These are phyloP conservation scores for Phanerochaete carnosa DNA, from an alignment of 768 basidiomycete species.

Conservation along the genomic window DNA sequence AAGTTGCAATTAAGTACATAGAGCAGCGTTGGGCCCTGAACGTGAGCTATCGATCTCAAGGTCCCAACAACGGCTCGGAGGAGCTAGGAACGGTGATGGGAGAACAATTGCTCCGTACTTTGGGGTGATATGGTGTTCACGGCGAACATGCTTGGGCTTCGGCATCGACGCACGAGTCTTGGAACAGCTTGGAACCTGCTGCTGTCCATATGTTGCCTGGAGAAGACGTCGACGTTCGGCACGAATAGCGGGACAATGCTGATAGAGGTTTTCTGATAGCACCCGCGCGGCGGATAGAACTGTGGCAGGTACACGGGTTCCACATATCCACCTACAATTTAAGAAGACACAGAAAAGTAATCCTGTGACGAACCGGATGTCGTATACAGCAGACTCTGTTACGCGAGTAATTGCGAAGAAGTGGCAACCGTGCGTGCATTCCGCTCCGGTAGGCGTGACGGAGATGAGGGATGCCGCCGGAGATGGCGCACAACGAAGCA, in stretches of 20 bases:
- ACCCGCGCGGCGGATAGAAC: constrained; percentile 2
- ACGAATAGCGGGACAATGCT: constrained; percentile 1
- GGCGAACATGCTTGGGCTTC: not conserved
- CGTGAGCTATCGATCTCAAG: not conserved
- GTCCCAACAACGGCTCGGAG: constrained; percentile 3
- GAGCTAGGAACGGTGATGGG: constrained; percentile 3
- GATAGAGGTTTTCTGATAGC: constrained; percentile 10
- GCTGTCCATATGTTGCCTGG: not conserved
- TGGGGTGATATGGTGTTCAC: not conserved
- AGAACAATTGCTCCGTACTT: not conserved
- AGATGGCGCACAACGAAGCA: not conserved
- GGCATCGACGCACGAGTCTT: not conserved
- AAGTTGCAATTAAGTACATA: not conserved
- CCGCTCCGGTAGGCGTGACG: constrained; percentile 2
- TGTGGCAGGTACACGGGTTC: constrained; percentile 3
- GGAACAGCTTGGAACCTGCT: not conserved
- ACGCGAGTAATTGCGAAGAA: constrained; percentile 1
- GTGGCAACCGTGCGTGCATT: not conserved
- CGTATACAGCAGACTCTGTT: not conserved
- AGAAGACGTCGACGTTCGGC: not conserved
- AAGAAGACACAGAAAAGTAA: not conserved
- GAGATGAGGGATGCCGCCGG: constrained; percentile 5
- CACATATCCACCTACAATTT: not conserved
- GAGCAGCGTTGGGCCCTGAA: not conserved
- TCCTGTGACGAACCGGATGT: not conserved